Base-by-base conservation (phyloP, 2,329 filamentous ascomycete species). In the Exserohilum turcica region DNA sequence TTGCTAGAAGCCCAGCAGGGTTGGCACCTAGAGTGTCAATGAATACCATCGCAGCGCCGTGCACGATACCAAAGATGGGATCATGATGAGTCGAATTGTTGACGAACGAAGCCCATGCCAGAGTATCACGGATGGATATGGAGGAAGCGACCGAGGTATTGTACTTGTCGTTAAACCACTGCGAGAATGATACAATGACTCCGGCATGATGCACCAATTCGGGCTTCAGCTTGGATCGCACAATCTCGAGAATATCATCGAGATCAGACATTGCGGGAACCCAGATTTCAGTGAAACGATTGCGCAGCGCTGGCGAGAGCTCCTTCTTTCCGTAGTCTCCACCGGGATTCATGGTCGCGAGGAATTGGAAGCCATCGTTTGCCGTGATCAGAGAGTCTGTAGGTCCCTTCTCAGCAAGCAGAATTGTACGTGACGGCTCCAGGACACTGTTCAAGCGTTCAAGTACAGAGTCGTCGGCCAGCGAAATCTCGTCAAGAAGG, bases 271-370 rank as follows among this genome's bases (percentile, higher is more conserved):
- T 78, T 1, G 92, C 84, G 1, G 94, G 92, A 0, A 97, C 94
- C 94, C 94, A 99, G 7, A 99, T 97, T 75, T 99, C 94, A 0
- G 94, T 99, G 72, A 99, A 96, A 55, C 94, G 90, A 72, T 99
- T 99, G 39, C 94, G 85, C 54, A 99, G 79, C 12, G 94, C 95
- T 3, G 94, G 94, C 1, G 94, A 99, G 10, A 99, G 82, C 73
- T 99, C 94, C 64, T 93, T 91, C 78, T 99, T 99, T 60, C 94
- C 94, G 72, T 97, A 99, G 70, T 99, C 94, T 39, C 95, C 94
- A 44, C 95, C 95, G 7, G 94, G 94, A 63, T 99, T 99, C 94
- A 99, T 99, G 0, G 94, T 99, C 3, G 94, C 93, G 54, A 99
- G 85, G 75, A 99, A 97, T 67, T 99, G 92, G 74, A 97, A 99